Base-by-base conservation (phyloP, 306 rosid species). In the Coriaria nepalensis region DNA sequence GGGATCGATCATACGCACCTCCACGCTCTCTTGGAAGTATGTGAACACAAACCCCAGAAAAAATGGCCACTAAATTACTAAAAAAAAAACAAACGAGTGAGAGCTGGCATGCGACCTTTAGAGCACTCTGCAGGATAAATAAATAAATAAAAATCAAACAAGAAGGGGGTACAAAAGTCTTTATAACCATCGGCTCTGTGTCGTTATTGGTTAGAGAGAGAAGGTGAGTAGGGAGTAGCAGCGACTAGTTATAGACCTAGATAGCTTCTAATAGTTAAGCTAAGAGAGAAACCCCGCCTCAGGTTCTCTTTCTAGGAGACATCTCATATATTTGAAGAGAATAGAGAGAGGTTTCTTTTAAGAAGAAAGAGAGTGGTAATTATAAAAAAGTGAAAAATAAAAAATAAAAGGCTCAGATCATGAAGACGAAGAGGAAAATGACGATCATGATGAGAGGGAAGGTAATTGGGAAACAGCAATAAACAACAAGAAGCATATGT, bases 111-210 rank as follows among this genome's bases (percentile, higher is more conserved):
- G 85, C 74, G 87, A 73, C 68, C 49, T 68, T 43, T 42, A 9
- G 52, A 45, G 40, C 47, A 70, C 50, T 50, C 63, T 53, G 29
- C 29, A 1, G 29, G 29, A 3, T n/a, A 20, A 20, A 20, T 1
- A 20, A 20, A 20, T 20, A 20, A 20, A 57, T 63, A 64, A 69
- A 46, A 65, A 58, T 64, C n/a, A n/a, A n/a, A 69, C 79, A 78
- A 63, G 70, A 72, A 77, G 52, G 47, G 62, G 73, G n/a, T n/a
- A 70, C 83, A 73, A 76, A 73, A 78, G 70, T 71, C 77, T 76
- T 67, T 76, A 69, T 70, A 64, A 67, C 6, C 55, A 20, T 40
- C 52, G 6, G 6, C 34, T 55, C 49, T 15, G 45, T 35, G 68
- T 63, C 73, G 74, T 85, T 59, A 81, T 85, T 82, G 77, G 85